Evolutionary conservation across 768 basidiomycete species (phyloP), one percentile per base, ranked within the genome.

Genomic region (Boletus tomentosulus): DNA sequence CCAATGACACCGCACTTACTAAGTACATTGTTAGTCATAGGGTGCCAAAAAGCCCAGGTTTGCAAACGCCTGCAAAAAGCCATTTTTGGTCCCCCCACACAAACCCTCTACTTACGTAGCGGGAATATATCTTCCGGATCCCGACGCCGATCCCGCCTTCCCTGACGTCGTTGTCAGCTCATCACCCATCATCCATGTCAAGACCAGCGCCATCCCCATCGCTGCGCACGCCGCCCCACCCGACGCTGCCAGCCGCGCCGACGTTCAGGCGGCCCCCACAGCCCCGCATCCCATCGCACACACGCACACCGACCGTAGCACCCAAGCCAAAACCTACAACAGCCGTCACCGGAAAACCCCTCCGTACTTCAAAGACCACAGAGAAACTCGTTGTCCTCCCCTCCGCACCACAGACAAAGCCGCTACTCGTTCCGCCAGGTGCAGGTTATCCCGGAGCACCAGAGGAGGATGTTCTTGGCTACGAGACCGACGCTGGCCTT

Each of bases 361-460:
- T 88, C 58, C 81, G 95, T 39, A 88, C 91, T 1, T 92, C 91
- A 13, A 98, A 97, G 73, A 93, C 89, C 0, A 88, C 86, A 1
- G 92, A 95, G 61, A 91, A 90, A 64, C 88, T 94, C 54, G 93
- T 98, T 13, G 78, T 91, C 16, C 80, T 98, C 7, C 94, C 94
- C 0, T 91, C 91, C 37, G 92, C 85, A 27, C 91, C 92, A 1
- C 94, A 98, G 68, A 91, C 92, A 0, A 84, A 82, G 53, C 87
- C 91, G 1, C 78, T 85, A 8, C 65, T 63, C 24, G 67, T 66
- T 9, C 45, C 52, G 3, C 60, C 57, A 1, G 63, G 55, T 3
- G 11, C 46, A 22, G 44, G 51, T 15, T 61, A 60, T 35, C 57
- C 66, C 2, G 54, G 48, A 3, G 56, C 53, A 39, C 54, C 53